Base-by-base conservation (phyloP, 495 filamentous ascomycete species). In the Neurospora terricola region DNA sequence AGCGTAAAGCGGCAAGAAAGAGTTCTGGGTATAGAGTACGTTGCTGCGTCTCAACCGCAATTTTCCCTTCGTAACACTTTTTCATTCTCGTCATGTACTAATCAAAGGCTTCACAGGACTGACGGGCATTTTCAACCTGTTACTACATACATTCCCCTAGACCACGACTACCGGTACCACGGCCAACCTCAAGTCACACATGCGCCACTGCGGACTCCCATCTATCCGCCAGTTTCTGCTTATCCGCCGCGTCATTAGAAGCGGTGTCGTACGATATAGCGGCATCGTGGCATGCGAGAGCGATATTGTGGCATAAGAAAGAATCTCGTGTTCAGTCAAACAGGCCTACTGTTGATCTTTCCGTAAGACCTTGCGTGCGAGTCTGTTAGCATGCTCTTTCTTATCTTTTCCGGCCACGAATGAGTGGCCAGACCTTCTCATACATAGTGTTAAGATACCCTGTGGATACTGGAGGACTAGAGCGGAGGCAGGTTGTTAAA, bases 21-120 rank as follows among this genome's bases (percentile, higher is more conserved):
- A 11, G 74, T 81, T 30, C 76, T 77, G 38, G 77, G 75, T 6
- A 71, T 76, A 39, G 76, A 77, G 71, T 76, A 78, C 66, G 38
- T 74, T 45, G 42, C 42, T 9, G 70, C 72, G 5, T 37, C 70
- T 21, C 42, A 37, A 36, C 73, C 48, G 21, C 48, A 12, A 59
- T 27, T 6, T 66, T 34, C 54, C 30, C 48, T 27, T 27, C 48
- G 23, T 3, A 14, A 14, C 21, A 27, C 48, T 1, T 18, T 34
- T 34, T 5, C 12, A 8, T 66, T 34, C 12, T 18, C 54, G 54
- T 16, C 54, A 36, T 16, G 5, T 66, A 66, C 54, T 66, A 34
- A 66, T 36, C 21, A 30, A 54, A 9, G 27, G 27, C 27, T 66
- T 66, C 54, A 27, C 27, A 66, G 54, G 23, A 18, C 54, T 30